Evolutionary conservation across 257 asterid genomes (phyloP), one percentile per base, ranked within the genome.

Genomic region (Nemophila menziesii): DNA sequence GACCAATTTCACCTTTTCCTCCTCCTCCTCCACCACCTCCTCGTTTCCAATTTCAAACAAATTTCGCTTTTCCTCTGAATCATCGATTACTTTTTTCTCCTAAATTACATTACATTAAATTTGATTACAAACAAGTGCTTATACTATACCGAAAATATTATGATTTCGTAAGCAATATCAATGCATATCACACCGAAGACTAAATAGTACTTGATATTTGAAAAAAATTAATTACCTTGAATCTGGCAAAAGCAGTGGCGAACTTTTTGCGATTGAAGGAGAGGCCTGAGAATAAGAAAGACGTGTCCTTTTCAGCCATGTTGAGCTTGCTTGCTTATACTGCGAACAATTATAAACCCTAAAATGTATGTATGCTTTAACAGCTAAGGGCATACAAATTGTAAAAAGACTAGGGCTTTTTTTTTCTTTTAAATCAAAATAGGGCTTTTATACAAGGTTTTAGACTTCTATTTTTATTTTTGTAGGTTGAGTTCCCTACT

Each of bases 271-370:
- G 92, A 44, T 77, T 65, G 71, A 86, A 86, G 22, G 64, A 48
- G 24, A 66, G 70, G 22, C 96, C 94, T 4, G 83, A 57, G 67
- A 86, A 86, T 44, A 86, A 74, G 52, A 82, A 82, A 18, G 93
- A 79, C 17, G 74, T 22, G 48, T 72, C 87, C 53, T 54, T 74
- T 36, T 71, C 86, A 82, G 62, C 62, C 67, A 54, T 59, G 26
- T 34, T 46, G 11, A 46, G n/a, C 17, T 22, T 37, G 21, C 17
- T 5, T 14, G 17, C 23, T 10, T 20, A 49, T 15, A 19, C 8
- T 19, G 36, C 39, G 6, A 1, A 11, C 36, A n/a, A 19, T 34
- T 1, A 49, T 17, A 22, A 36, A 8, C 8, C 36, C 36, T 29
- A 29, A 13, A 29, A 29, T 7, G 8, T 29, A 3, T 29, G 36